Evolutionary conservation across 1,139 yeast genomes (phyloP).

Genomic region (Suhomyces chickasaworum): DNA sequence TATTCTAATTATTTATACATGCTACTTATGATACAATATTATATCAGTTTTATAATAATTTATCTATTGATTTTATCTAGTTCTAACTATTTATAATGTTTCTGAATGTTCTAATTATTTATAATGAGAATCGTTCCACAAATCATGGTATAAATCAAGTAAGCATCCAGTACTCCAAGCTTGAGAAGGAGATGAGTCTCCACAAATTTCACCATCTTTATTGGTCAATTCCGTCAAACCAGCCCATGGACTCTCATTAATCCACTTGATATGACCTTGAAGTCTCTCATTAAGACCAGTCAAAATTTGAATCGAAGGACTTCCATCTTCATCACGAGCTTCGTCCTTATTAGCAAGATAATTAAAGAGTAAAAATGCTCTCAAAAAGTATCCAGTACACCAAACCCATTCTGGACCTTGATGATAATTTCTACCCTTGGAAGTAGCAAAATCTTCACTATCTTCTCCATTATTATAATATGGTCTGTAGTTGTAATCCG

Average conservation of each 20-base stretch:
- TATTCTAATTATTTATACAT: no score
- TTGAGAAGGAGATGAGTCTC: slow-evolving; percentile 91
- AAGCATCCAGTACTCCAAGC: slow-evolving; percentile 94
- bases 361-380: slow-evolving; percentile 69
- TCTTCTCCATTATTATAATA: slow-evolving; percentile 81
- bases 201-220: slow-evolving; percentile 77
- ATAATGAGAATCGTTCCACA: slow-evolving; percentile 32
- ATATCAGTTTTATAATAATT: no score
- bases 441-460: slow-evolving; percentile 81
- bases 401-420: slow-evolving; percentile 99
- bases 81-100: no score
- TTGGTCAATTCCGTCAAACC: slow-evolving; percentile 93
- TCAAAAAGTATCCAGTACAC: slow-evolving; percentile 82
- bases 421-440: slow-evolving; percentile 95
- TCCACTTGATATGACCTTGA: slow-evolving; percentile 67
- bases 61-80: not conserved
- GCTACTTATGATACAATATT: no score
- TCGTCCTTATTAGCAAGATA: slow-evolving; percentile 29
- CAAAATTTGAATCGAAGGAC: slow-evolving; percentile 37
- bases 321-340: slow-evolving; percentile 27
- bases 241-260: slow-evolving; percentile 79
- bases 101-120: not conserved
- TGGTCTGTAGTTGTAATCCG: slow-evolving; percentile 89
- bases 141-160: slow-evolving; percentile 74
- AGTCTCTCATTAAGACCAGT: slow-evolving; percentile 55